Evolutionary conservation across 2,329 filamentous ascomycete genomes (phyloP), one percentile per base, ranked within the genome.

Genomic region (Paracoccidioides lutzii): DNA sequence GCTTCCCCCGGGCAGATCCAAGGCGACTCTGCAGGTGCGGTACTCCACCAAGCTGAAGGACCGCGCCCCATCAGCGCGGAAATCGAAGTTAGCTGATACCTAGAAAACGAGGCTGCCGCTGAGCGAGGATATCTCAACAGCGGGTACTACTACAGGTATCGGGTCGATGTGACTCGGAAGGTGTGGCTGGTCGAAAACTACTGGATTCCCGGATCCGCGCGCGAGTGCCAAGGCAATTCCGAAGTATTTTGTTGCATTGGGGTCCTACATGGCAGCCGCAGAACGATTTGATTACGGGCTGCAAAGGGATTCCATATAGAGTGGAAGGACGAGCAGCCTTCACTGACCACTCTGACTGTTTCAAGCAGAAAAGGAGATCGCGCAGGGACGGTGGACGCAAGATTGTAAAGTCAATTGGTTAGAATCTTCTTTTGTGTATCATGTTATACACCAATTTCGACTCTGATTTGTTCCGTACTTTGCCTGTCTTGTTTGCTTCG

Each of bases 1-100:
- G 52, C 43, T 54, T 54, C 41, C 43, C 41, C n/a, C n/a, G 30
- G 43, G 52, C 52, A 54, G 33, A 54, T 54, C 43, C 30, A 54
- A 46, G 33, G 42, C 42, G 38, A 53, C 40, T 53, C 42, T 53
- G 52, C 52, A 53, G 38, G 42, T 53, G 52, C 22, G 38, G 42
- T 53, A 43, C 38, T 53, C 40, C 38, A 53, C 42, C 38, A 54
- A 46, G 30, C 40, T 54, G 52, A 54, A 54, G 41, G 43, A 54
- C 43, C 8, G 33, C 41, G 9, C 41, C 38, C 38, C 22, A 22
- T 3, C 32, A 12, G n/a, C n/a, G n/a, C n/a, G n/a, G n/a, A n/a
- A n/a, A n/a, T 22, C 15, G 4, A 53, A 53, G 52, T 53, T 32
- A 53, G 41, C 14, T 14, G 28, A 53, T 6, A n/a, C n/a, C n/a